Evolutionary conservation across 352 stramenopile species (phyloP).

Genomic region (Phytopythium mirpurense): DNA sequence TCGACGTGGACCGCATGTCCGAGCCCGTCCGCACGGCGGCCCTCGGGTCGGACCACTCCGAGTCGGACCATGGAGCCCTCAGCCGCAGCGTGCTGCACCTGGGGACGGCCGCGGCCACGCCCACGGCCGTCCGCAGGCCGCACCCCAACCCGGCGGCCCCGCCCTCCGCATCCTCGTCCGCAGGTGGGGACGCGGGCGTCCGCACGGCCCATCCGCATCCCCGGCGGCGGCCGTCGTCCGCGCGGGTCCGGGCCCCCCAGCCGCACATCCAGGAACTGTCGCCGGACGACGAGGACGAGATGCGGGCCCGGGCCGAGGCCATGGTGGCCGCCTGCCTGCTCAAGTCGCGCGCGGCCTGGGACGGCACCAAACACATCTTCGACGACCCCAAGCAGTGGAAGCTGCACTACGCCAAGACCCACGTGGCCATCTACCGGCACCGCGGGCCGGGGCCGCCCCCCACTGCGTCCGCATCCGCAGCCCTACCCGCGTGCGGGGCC

Average conservation of each 20-base stretch:
- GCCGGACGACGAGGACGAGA: constrained; percentile 17
- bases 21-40: constrained; percentile 1
- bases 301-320: constrained; percentile 28
- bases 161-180: constrained; percentile 1
- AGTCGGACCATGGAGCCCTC: constrained; percentile 5
- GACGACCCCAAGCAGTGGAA: constrained; percentile 61
- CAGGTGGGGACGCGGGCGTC: neutral
- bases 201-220: neutral
- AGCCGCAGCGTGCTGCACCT: constrained; percentile 8
- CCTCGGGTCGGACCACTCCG: constrained; percentile 6
- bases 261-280: constrained; percentile 21
- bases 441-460: constrained; percentile 12
- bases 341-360: constrained; percentile 46
- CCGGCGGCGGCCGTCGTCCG: constrained; percentile 8
- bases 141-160: neutral
- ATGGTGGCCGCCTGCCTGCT: constrained; percentile 31
- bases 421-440: constrained; percentile 46
- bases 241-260: constrained; percentile 31
- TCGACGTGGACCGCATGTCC: constrained; percentile 8
- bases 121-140: neutral
- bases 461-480: neutral
- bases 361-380: constrained; percentile 55
- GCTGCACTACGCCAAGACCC: constrained; percentile 46
- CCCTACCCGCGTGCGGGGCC: neutral
- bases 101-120: constrained; percentile 1